Conservation (phyloP, 1,139 yeast genomes). For the Yamadazyma kanchanaburiensis region DNA sequence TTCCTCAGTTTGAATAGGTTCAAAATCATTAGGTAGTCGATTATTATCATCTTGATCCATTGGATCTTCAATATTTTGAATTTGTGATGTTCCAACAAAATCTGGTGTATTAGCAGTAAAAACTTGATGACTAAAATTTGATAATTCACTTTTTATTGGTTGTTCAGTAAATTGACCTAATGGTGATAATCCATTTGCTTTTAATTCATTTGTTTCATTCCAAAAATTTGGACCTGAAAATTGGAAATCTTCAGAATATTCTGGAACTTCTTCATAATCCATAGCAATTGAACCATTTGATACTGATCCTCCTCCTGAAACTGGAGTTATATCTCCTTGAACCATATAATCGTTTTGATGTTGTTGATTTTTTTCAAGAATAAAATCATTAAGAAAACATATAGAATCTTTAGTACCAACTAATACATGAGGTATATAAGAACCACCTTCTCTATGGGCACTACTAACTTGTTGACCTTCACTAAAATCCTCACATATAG, state of each 20-base stretch:
- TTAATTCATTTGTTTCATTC: slow-evolving; percentile 18
- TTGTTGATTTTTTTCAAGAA: slow-evolving; percentile 39
- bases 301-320: background rate
- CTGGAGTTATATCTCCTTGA: slow-evolving; percentile 4
- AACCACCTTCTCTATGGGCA: slow-evolving; percentile 59
- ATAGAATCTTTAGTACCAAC: slow-evolving; percentile 54
- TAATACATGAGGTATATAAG: slow-evolving; percentile 49
- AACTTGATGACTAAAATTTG: slow-evolving; percentile 14
- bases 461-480: slow-evolving; percentile 76
- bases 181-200: slow-evolving; percentile 21
- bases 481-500: slow-evolving; percentile 77
- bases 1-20: slow-evolving; percentile 11
- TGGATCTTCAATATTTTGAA: slow-evolving; percentile 14
- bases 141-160: slow-evolving; percentile 9
- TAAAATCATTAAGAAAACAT: slow-evolving; percentile 50
- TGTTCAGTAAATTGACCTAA: slow-evolving; percentile 21
- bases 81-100: slow-evolving; percentile 22
- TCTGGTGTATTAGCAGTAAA: slow-evolving; percentile 29
- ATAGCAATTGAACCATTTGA: slow-evolving; percentile 1
- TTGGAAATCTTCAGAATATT: slow-evolving; percentile 12
- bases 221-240: slow-evolving; percentile 11
- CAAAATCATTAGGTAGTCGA: slow-evolving; percentile 4
- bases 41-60: background rate
- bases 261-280: slow-evolving; percentile 1
- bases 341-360: slow-evolving; percentile 14